These are phyloP conservation scores for Astraeus odoratus DNA, from an alignment of 768 basidiomycete genomes.

Conservation along the genomic window DNA sequence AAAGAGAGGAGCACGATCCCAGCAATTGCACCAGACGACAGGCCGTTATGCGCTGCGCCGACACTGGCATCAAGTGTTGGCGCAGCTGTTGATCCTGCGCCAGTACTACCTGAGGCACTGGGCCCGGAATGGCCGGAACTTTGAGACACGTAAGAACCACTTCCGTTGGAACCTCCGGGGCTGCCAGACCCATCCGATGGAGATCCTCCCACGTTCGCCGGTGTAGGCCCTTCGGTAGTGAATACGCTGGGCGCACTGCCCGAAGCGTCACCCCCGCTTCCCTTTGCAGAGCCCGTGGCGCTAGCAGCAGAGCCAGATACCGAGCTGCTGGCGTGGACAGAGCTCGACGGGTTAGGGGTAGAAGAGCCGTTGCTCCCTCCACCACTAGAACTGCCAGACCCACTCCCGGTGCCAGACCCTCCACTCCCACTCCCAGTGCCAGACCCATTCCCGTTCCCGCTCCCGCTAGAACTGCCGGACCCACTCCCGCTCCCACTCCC, in stretches of 20 bases:
- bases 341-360: not conserved
- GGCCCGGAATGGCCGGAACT: conserved; percentile 2
- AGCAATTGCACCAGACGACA: conserved; percentile 42
- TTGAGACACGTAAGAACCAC: not conserved
- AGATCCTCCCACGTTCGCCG: not conserved
- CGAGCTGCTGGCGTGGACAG: not conserved
- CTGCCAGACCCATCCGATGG: not conserved
- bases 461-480: not conserved
- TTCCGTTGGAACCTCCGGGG: not conserved
- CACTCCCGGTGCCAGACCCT: not conserved
- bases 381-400: not conserved
- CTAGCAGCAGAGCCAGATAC: not conserved
- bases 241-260: not conserved
- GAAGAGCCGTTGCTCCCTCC: not conserved
- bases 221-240: not conserved
- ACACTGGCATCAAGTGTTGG: conserved; percentile 7
- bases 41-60: conserved; percentile 16
- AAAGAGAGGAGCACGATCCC: conserved; percentile 33
- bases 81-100: conserved; percentile 10
- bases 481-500: not conserved
- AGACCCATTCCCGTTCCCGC: not conserved
- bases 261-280: not conserved
- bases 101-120: conserved; percentile 11
- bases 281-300: not conserved
- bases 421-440: not conserved